Conservation (phyloP, 805 yeast species). For the Saccharomyces mikatae region DNA sequence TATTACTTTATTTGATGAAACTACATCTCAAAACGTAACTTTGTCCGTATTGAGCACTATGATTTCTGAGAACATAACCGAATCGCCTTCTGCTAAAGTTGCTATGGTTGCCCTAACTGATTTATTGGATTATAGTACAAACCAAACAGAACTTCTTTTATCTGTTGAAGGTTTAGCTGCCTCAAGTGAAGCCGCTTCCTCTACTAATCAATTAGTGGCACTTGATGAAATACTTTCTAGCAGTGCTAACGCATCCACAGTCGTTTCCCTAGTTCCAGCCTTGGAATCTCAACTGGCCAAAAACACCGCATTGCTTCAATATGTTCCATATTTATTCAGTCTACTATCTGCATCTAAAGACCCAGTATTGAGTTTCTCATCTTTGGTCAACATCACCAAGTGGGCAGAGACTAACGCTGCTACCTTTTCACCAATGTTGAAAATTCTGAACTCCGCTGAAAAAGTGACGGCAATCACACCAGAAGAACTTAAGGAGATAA, state of each 20-base stretch:
- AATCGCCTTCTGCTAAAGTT: conserved; percentile 14
- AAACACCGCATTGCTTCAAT: conserved; percentile 10
- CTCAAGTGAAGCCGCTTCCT: conserved; percentile 11
- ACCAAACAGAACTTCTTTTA: conserved; percentile 14
- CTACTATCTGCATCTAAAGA: conserved; percentile 18
- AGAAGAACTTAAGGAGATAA: conserved; percentile 15
- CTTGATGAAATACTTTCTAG: conserved; percentile 16
- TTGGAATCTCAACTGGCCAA: conserved; percentile 12
- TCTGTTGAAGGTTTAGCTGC: conserved; percentile 18
- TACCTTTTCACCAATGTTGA: conserved; percentile 16
- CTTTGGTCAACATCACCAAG: conserved; percentile 19
- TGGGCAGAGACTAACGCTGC: conserved; percentile 18
- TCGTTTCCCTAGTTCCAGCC: conserved; percentile 13
- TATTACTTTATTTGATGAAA: conserved; percentile 8
- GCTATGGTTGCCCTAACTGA: conserved; percentile 16
- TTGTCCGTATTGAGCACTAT: conserved; percentile 12
- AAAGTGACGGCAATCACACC: conserved; percentile 10
- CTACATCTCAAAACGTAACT: conserved; percentile 14
- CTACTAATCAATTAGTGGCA: conserved; percentile 19
- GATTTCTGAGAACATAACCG: conserved; percentile 17
- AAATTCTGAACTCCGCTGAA: conserved; percentile 14
- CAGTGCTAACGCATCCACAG: conserved; percentile 17
- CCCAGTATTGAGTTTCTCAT: conserved; percentile 18
- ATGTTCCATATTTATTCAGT: conserved; percentile 18
- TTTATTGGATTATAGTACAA: conserved; percentile 11